These are phyloP conservation scores for Globisporangium perplexum DNA, from an alignment of 352 stramenopile genomes.

Conservation along the genomic window DNA sequence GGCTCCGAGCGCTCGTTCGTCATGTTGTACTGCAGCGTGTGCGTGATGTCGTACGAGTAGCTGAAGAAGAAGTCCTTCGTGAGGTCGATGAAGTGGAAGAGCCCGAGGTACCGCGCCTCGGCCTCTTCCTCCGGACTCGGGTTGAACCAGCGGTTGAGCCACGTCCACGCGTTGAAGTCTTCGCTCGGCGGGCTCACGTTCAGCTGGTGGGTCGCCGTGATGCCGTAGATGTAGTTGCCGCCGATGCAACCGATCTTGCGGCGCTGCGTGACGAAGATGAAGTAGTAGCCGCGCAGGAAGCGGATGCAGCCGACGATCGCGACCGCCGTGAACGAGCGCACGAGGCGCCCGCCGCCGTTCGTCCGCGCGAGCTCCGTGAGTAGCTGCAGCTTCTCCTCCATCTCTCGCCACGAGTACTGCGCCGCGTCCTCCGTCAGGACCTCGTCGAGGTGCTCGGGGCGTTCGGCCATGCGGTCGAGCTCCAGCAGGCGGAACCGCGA, in stretches of 20 bases:
- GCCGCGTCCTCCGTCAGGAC: slow-evolving; percentile 63
- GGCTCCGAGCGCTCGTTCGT: slow-evolving; percentile 67
- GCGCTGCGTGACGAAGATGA: slow-evolving; percentile 96
- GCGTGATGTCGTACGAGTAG: slow-evolving; percentile 98
- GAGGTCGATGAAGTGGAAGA: slow-evolving; percentile 99
- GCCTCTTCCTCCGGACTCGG: slow-evolving; percentile 77
- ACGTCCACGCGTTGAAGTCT: slow-evolving; percentile 52
- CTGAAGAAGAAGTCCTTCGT: slow-evolving; percentile 99
- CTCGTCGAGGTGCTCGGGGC: slow-evolving; percentile 38
- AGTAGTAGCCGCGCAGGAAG: slow-evolving; percentile 98
- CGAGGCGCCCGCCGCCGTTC: slow-evolving; percentile 31
- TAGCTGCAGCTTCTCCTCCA: slow-evolving; percentile 69
- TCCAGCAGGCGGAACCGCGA: slow-evolving; percentile 70
- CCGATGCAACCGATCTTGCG: slow-evolving; percentile 96
- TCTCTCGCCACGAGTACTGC: slow-evolving; percentile 74
- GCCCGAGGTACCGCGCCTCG: slow-evolving; percentile 89
- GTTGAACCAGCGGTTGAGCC: slow-evolving; percentile 82
- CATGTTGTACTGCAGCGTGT: slow-evolving; percentile 98
- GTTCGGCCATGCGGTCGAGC: slow-evolving; percentile 63
- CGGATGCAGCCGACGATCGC: slow-evolving; percentile 97
- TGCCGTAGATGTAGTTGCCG: slow-evolving; percentile 97
- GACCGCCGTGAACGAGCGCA: slow-evolving; percentile 88
- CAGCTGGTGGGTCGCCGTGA: slow-evolving; percentile 92
- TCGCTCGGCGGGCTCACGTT: slow-evolving; percentile 61
- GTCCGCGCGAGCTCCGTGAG: slow-evolving; percentile 44